These are phyloP conservation scores for Pichia manshurica DNA, from an alignment of 805 yeast species.

Conservation along the genomic window DNA sequence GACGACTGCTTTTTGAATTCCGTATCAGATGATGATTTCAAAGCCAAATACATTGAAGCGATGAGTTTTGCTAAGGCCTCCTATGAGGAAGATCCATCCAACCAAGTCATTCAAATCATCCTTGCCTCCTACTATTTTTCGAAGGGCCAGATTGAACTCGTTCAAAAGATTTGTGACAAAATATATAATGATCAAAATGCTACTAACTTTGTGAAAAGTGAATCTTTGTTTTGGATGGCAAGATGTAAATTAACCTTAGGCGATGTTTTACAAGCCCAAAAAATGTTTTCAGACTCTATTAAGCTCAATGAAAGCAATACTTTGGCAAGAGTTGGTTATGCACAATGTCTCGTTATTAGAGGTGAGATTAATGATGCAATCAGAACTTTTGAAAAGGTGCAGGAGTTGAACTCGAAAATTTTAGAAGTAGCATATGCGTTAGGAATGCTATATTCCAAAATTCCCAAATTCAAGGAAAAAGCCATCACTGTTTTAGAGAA, in stretches of 20 bases:
- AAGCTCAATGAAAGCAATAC: conserved; percentile 58
- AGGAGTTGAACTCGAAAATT: conserved; percentile 59
- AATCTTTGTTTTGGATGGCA: conserved; percentile 80
- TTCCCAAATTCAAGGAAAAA: conserved; percentile 32
- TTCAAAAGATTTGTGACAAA: conserved; percentile 49
- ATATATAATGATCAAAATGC: conserved; percentile 38
- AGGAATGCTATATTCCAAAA: conserved; percentile 67
- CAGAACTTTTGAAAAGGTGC: conserved; percentile 71
- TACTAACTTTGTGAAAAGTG: conserved; percentile 44
- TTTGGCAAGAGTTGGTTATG: conserved; percentile 74
- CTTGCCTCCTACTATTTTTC: conserved; percentile 70
- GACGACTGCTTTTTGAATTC: conserved; percentile 56
- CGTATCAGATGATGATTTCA: conserved; percentile 56
- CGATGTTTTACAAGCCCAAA: conserved; percentile 67
- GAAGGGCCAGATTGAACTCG: conserved; percentile 52
- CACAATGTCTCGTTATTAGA: conserved; percentile 75
- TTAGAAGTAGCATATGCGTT: conserved; percentile 70
- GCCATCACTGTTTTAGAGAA: conserved; percentile 64
- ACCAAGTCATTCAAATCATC: conserved; percentile 58
- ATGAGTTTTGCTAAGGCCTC: conserved; percentile 43
- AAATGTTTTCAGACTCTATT: conserved; percentile 64
- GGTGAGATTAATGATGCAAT: conserved; percentile 77
- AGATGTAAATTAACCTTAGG: conserved; percentile 58
- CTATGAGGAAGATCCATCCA: conserved; percentile 37
- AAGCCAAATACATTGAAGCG: conserved; percentile 51